Conservation (phyloP, 1,139 yeast genomes). For the Diutina siamensis region DNA sequence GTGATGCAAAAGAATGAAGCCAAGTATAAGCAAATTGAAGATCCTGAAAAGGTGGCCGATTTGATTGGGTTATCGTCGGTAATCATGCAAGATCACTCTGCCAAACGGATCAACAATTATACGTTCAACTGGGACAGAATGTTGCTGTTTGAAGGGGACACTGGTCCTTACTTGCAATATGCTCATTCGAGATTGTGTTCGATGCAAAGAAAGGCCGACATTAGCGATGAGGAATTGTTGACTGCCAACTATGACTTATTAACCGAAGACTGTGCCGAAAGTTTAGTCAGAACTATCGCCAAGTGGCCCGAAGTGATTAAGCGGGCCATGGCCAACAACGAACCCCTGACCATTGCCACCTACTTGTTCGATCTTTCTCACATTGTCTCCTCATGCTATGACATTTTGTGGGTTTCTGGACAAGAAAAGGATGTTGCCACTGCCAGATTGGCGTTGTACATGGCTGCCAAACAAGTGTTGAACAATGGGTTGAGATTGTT, state of each 20-base stretch:
- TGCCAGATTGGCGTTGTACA: slow-evolving; percentile 89
- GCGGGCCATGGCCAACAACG: slow-evolving; percentile 74
- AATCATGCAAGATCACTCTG: slow-evolving; percentile 98
- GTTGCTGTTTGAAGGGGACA: slow-evolving; percentile 98
- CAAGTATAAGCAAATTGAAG: slow-evolving; percentile 86
- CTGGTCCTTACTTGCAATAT: slow-evolving; percentile 97
- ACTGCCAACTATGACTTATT: slow-evolving; percentile 63
- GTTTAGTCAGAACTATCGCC: slow-evolving; percentile 67
- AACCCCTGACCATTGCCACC: slow-evolving; percentile 92
- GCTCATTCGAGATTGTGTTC: slow-evolving; percentile 97
- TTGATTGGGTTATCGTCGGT: slow-evolving; percentile 94
- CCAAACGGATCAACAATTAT: slow-evolving; percentile 93
- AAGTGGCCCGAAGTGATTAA: slow-evolving; percentile 89
- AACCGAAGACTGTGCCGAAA: slow-evolving; percentile 64
- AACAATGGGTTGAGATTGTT: slow-evolving; percentile 84
- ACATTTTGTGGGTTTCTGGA: slow-evolving; percentile 94
- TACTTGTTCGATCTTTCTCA: slow-evolving; percentile 88
- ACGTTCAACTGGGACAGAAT: slow-evolving; percentile 97
- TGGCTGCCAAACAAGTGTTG: slow-evolving; percentile 83
- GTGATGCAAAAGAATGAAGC: slow-evolving; percentile 90
- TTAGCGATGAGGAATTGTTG: slow-evolving; percentile 33
- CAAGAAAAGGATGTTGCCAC: slow-evolving; percentile 79
- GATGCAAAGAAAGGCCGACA: slow-evolving; percentile 73
- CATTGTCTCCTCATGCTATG: slow-evolving; percentile 90
- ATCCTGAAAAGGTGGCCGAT: slow-evolving; percentile 94